A percentile compares a stretch with the other conserved stretches of the same genome.
Conservation (phyloP, 192 early-diverging fungal species). For the Linnemannia hyalina region DNA sequence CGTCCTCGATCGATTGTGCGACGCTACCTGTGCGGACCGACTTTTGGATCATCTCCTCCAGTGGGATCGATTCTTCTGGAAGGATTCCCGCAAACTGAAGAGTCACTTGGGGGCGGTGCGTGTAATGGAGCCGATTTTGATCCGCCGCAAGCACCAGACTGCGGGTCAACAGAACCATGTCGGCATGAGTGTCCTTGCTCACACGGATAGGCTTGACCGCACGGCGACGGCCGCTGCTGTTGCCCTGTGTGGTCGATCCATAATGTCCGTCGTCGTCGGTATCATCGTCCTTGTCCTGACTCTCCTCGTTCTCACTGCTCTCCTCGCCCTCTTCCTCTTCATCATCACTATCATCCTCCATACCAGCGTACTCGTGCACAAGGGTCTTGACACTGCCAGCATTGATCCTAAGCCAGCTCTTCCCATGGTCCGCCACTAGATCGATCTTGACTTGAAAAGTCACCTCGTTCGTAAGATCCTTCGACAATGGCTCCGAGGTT, state of each 20-base stretch:
- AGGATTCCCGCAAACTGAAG: constrained; percentile 39
- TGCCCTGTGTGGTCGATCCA: background rate
- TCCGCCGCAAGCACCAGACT: constrained; percentile 50
- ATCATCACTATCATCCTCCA: constrained; percentile 56
- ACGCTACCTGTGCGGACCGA: constrained; percentile 25
- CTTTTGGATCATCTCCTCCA: constrained; percentile 45
- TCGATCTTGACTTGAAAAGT: constrained; percentile 60
- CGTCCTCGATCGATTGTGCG: constrained; percentile 22
- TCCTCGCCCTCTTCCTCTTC: constrained; percentile 48
- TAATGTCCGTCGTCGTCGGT: background rate
- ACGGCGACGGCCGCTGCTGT: background rate
- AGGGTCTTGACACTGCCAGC: constrained; percentile 63
- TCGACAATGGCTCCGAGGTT: constrained; percentile 22
- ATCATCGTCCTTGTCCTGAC: background rate
- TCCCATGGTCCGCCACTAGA: constrained; percentile 60
- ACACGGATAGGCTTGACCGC: constrained; percentile 30
- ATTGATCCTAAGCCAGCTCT: constrained; percentile 64
- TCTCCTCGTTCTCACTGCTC: constrained; percentile 21
- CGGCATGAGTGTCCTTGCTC: constrained; percentile 48
- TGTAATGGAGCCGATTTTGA: constrained; percentile 45
- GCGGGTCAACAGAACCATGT: constrained; percentile 36
- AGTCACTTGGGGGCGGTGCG: constrained; percentile 24
- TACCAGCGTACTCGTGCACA: constrained; percentile 62
- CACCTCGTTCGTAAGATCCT: constrained; percentile 19
- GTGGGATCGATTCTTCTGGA: constrained; percentile 28